A percentile compares a stretch with the other conserved stretches of the same genome.
phyloP scores from a whole-genome alignment of 1,284 basidiomycete genomes.

The Malassezia cuniculi region DNA sequence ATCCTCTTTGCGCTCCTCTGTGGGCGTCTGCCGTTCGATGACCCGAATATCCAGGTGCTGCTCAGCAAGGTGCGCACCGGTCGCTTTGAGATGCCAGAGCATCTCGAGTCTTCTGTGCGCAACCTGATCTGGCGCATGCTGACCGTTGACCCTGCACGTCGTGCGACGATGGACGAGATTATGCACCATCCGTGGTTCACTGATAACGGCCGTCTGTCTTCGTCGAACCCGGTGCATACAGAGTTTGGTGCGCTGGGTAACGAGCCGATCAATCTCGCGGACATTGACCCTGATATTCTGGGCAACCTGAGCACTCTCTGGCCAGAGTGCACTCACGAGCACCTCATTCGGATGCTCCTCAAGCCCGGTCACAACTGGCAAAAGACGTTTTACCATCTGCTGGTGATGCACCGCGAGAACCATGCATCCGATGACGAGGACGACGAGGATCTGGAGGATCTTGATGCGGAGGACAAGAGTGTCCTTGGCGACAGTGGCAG shows the following conservation, averaged over 20 bases:
- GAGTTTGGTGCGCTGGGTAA: constrained; percentile 45
- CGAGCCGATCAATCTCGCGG: constrained; percentile 28
- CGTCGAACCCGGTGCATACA: constrained; percentile 33
- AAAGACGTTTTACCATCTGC: constrained; percentile 43
- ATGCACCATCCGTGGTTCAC: constrained; percentile 77
- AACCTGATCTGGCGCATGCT: constrained; percentile 80
- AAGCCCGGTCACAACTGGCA: constrained; percentile 35
- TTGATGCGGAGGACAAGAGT: constrained; percentile 14
- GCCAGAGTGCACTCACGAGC: constrained; percentile 47
- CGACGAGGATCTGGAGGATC: constrained; percentile 20
- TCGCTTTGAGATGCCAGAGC: constrained; percentile 65
- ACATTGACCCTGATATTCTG: constrained; percentile 76
- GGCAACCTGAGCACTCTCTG: constrained; percentile 80
- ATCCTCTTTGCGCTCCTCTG: constrained; percentile 83
- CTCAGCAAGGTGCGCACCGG: constrained; percentile 76
- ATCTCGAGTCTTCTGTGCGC: constrained; percentile 59
- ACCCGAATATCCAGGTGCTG: constrained; percentile 64
- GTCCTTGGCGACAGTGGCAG: constrained; percentile 46
- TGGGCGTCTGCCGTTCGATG: constrained; percentile 87
- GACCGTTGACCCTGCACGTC: constrained; percentile 62
- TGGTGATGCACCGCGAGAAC: constrained; percentile 39
- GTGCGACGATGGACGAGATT: constrained; percentile 81
- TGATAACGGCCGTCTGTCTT: constrained; percentile 49
- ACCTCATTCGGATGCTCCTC: constrained; percentile 27
- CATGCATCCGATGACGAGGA: constrained; percentile 40